phyloP scores from a whole-genome alignment of 2,329 filamentous ascomycete genomes.

The Alternaria infectoria region DNA sequence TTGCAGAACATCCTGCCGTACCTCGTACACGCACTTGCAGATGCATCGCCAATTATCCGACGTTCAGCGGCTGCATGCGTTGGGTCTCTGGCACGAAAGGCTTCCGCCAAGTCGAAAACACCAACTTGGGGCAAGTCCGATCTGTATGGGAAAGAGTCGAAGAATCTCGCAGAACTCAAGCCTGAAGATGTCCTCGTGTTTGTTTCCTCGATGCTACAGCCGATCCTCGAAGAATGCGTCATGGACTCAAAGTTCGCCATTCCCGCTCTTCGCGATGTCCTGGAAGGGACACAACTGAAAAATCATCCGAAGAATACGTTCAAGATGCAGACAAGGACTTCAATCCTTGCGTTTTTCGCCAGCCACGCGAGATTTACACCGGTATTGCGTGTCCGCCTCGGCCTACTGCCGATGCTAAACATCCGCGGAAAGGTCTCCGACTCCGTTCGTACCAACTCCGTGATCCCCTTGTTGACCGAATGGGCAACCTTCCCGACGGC shows the following conservation, averaged over 20 bases:
- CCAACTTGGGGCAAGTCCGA: conserved; percentile 31
- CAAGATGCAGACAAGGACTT: conserved; percentile 67
- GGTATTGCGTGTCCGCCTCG: conserved; percentile 70
- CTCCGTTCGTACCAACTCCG: conserved; percentile 72
- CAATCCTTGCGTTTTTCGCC: conserved; percentile 74
- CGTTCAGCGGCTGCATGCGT: conserved; percentile 74
- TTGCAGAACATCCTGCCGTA: conserved; percentile 86
- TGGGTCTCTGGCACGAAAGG: conserved; percentile 27
- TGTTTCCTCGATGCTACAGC: conserved; percentile 74
- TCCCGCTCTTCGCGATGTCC: conserved; percentile 64
- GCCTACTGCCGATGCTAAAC: conserved; percentile 74
- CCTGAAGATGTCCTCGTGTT: conserved; percentile 55
- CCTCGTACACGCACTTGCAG: conserved; percentile 73
- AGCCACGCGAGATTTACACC: conserved; percentile 75
- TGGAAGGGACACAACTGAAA: conserved; percentile 62
- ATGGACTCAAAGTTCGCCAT: conserved; percentile 77
- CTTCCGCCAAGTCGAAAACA: conserved; percentile 15
- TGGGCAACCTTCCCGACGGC: conserved; percentile 67
- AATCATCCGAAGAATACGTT: conserved; percentile 42
- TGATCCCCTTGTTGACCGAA: conserved; percentile 75
- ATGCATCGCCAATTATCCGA: conserved; percentile 77
- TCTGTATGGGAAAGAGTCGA: conserved; percentile 66
- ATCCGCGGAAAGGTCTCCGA: conserved; percentile 74
- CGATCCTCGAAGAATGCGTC: conserved; percentile 82
- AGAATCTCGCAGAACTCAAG: conserved; percentile 66